Evolutionary conservation across 768 basidiomycete genomes (phyloP).

Genomic region (Kwoniella europaea): DNA sequence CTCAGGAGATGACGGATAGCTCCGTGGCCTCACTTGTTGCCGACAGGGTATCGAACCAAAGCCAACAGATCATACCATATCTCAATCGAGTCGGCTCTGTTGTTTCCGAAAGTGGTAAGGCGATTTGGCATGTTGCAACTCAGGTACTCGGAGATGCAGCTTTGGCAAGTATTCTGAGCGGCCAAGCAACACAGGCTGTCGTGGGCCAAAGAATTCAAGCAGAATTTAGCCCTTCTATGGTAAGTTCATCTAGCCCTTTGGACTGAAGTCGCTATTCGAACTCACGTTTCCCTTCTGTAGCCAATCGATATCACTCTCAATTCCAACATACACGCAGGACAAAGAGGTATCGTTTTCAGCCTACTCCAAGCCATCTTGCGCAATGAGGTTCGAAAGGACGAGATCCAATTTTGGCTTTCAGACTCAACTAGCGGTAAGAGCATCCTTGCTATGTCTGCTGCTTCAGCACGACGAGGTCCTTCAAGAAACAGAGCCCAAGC

Average conservation of each 20-base stretch:
- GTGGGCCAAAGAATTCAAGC: neutral
- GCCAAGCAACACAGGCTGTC: neutral
- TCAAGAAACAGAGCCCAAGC: constrained; percentile 19
- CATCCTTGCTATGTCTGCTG: constrained; percentile 32
- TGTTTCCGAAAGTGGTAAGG: neutral
- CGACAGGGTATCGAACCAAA: constrained; percentile 19
- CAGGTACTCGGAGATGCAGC: neutral
- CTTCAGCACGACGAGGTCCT: constrained; percentile 17
- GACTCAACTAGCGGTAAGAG: constrained; percentile 28
- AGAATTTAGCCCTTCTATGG: neutral
- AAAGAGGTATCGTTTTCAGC: constrained; percentile 16
- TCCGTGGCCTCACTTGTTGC: constrained; percentile 14
- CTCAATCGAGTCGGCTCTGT: constrained; percentile 2
- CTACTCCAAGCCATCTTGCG: constrained; percentile 27
- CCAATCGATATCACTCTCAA: constrained; percentile 34
- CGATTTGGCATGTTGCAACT: constrained; percentile 4
- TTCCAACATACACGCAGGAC: constrained; percentile 18
- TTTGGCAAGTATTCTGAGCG: neutral
- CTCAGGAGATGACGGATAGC: neutral
- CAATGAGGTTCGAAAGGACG: constrained; percentile 14
- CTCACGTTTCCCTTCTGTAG: neutral
- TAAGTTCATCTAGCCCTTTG: neutral
- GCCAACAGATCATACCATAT: constrained; percentile 13
- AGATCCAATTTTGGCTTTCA: constrained; percentile 26
- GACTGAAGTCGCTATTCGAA: neutral